Percentiles rank a stretch among this genome's conserved stretches.
Evolutionary conservation across 805 yeast species (phyloP).

Genomic region (Clavispora santaluciae): DNA sequence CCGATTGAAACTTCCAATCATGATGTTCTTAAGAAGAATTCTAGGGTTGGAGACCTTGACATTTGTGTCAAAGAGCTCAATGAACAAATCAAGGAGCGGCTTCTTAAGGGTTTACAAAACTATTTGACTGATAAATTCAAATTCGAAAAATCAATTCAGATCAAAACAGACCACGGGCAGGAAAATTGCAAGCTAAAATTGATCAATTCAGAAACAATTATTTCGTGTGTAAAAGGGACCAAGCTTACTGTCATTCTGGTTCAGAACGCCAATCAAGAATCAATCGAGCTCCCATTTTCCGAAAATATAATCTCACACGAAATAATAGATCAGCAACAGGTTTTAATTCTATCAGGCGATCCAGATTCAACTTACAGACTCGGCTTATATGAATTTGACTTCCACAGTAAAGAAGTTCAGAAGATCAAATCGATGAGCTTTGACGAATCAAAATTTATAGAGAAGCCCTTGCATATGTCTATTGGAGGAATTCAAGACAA

Average conservation of each 20-base stretch:
- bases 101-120: slow-evolving; percentile 25
- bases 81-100: slow-evolving; percentile 2
- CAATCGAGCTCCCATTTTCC: slow-evolving; percentile 5
- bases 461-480: slow-evolving; percentile 27
- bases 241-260: slow-evolving; percentile 3
- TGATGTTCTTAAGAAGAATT: slow-evolving; percentile 5
- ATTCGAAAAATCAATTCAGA: slow-evolving; percentile 9
- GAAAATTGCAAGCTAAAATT: slow-evolving; percentile 2
- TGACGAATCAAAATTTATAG: slow-evolving; percentile 5
- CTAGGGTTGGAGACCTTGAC: background rate
- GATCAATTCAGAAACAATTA: background rate
- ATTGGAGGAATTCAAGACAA: slow-evolving; percentile 22
- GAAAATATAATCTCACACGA: slow-evolving; percentile 5
- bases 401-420: slow-evolving; percentile 1
- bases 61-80: slow-evolving; percentile 1
- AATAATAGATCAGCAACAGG: slow-evolving; percentile 3
- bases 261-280: background rate
- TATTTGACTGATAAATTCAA: slow-evolving; percentile 18
- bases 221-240: slow-evolving; percentile 4
- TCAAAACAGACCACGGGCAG: slow-evolving; percentile 6
- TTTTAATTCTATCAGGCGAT: background rate
- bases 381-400: slow-evolving; percentile 3
- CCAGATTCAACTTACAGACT: background rate
- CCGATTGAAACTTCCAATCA: slow-evolving; percentile 3
- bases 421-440: slow-evolving; percentile 12